Base-by-base conservation (phyloP, 352 stramenopile species). In the Globisporangium acanthophoron region DNA sequence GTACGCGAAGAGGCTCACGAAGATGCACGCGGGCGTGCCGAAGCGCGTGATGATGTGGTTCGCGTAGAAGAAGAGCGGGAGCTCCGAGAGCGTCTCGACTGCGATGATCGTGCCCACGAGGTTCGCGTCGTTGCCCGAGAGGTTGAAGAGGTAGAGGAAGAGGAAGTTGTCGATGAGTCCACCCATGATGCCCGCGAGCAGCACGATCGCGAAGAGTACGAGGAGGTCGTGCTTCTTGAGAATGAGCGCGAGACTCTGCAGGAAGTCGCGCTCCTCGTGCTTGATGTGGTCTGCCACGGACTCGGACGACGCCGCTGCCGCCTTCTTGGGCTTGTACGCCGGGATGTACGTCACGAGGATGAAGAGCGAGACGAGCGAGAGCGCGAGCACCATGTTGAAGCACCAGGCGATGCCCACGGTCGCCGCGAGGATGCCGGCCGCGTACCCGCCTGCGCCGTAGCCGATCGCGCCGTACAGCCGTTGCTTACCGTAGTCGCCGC, bases 401-500 rank as follows among this genome's bases (percentile, higher is more conserved):
- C 75, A 85, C 79, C 78, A 89, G n/a, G 73, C 72, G 54, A 91
- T 89, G 51, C 81, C 81, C 24, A 78, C 78, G 20, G 70, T 69
- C 0, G 70, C 74, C 8, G 78, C 73, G 60, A 89, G 72, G 33
- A 91, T 57, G 44, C 81, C 81, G 6, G 81, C 68, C 41, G 84
- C 62, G 70, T 88, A 89, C 41, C 76, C 81, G 21, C 78, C 78
- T 20, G 78, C 72, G 29, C 81, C 81, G 58, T 82, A 91, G 27
- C 81, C 81, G 27, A 89, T 65, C 1, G 81, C 81, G 18, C 81
- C 81, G 51, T 85, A 91, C 3, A 91, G 69, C 9, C 81, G 71
- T 53, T 91, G 81, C 60, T 91, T 91, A 60, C 81, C 81, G 50
- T 91, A 91, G 58, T 89, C 79, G 11, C 76, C 81, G 16, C 79